These are phyloP conservation scores for Chromera velia DNA, from an alignment of 73 alveolate genomes.

Conservation along the genomic window DNA sequence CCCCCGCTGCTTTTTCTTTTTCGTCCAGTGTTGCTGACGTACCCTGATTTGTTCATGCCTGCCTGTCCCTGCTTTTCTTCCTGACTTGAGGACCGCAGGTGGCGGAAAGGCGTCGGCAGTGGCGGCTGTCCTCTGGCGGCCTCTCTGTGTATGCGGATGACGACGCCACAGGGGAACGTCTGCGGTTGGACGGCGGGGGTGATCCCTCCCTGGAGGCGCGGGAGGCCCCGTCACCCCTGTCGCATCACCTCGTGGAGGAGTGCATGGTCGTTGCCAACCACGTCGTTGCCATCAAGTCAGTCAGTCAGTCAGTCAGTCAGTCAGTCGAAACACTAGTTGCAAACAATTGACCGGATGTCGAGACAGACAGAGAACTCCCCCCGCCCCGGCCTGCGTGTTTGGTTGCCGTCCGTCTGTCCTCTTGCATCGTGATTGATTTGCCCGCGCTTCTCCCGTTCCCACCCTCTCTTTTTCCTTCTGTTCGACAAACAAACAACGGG, in stretches of 20 bases:
- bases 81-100: conserved; percentile 12
- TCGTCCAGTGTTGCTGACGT: neutral
- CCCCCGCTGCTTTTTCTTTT: neutral
- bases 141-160: too few relatives aligned
- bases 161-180: conserved; percentile 60
- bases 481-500: too few relatives aligned
- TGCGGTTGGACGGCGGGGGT: conserved; percentile 50
- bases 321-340: too few relatives aligned
- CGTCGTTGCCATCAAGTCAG: conserved; percentile 69
- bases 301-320: too few relatives aligned
- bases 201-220: conserved; percentile 53
- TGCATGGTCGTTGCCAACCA: conserved; percentile 82
- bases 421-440: too few relatives aligned
- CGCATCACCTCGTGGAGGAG: conserved; percentile 84
- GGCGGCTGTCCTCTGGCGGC: conserved; percentile 69
- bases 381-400: too few relatives aligned
- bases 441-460: too few relatives aligned
- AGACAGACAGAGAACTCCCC: too few relatives aligned
- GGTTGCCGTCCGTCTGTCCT: too few relatives aligned
- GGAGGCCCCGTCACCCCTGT: conserved; percentile 24
- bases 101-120: conserved; percentile 65
- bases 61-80: neutral
- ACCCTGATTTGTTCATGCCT: neutral
- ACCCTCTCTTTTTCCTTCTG: too few relatives aligned
- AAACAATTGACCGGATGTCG: too few relatives aligned